These are phyloP conservation scores for Aspergillus hortae DNA, from an alignment of 2,329 filamentous ascomycete genomes.

Conservation along the genomic window DNA sequence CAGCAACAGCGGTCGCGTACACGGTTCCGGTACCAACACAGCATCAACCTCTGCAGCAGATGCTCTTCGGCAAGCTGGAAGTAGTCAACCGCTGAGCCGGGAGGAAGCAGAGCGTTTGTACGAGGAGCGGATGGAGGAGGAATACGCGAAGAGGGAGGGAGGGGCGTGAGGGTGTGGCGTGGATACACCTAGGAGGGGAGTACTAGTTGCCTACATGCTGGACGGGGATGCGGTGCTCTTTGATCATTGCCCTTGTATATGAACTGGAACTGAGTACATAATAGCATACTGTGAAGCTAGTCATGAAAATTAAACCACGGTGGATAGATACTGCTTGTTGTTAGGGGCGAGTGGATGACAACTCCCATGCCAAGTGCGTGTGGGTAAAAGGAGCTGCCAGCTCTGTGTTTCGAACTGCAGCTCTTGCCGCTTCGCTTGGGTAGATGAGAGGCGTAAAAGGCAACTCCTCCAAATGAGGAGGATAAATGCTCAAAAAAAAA, in stretches of 20 bases:
- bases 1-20: neutral
- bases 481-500: conserved; percentile 50
- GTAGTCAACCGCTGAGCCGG: conserved; percentile 27
- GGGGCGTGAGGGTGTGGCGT: conserved; percentile 27
- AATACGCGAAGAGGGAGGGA: conserved; percentile 45
- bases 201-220: too few relatives aligned
- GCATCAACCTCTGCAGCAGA: neutral
- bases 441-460: neutral
- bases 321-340: too few relatives aligned
- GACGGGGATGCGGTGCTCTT: too few relatives aligned
- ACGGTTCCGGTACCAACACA: neutral
- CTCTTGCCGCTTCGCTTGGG: too few relatives aligned
- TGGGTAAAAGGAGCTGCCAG: neutral
- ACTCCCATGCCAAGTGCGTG: too few relatives aligned
- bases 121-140: conserved; percentile 46
- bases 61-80: neutral
- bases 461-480: conserved; percentile 13
- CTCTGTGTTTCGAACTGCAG: too few relatives aligned
- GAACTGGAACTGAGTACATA: too few relatives aligned
- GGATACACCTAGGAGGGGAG: neutral
- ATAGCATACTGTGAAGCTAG: too few relatives aligned
- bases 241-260: too few relatives aligned
- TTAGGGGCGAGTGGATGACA: too few relatives aligned
- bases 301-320: too few relatives aligned
- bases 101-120: conserved; percentile 43